phyloP scores from a whole-genome alignment of 805 yeast species.

The Saturnispora dispora region DNA sequence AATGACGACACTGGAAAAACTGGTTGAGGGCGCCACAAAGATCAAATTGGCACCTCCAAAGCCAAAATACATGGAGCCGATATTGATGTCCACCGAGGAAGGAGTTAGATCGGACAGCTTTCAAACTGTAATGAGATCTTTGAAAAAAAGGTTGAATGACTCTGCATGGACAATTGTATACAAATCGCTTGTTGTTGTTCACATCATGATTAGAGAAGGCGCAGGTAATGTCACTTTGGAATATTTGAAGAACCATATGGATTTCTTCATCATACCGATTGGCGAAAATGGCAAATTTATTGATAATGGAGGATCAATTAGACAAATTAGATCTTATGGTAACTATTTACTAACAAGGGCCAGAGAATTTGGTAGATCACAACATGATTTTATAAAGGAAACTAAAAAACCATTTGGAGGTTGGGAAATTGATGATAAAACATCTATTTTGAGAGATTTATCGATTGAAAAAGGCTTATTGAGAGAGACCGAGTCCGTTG shows the following conservation, averaged over 20 bases:
- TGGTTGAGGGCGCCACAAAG: conserved; percentile 73
- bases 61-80: conserved; percentile 91
- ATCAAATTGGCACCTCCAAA: conserved; percentile 93
- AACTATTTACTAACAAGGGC: conserved; percentile 63
- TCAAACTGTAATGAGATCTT: conserved; percentile 55
- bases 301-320: conserved; percentile 40
- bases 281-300: conserved; percentile 22
- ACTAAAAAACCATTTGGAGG: conserved; percentile 29
- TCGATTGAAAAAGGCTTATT: conserved; percentile 71
- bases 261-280: conserved; percentile 43
- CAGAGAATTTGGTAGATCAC: conserved; percentile 54
- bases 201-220: conserved; percentile 90
- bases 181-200: conserved; percentile 77
- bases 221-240: conserved; percentile 63
- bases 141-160: conserved; percentile 58
- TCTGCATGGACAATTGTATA: conserved; percentile 87
- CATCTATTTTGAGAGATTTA: conserved; percentile 55
- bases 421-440: conserved; percentile 34
- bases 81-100: conserved; percentile 57
- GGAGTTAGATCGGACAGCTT: conserved; percentile 46
- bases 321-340: conserved; percentile 55
- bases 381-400: conserved; percentile 72
- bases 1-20: conserved; percentile 63
- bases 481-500: conserved; percentile 78
- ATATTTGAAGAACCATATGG: conserved; percentile 53